Conservation (phyloP, 176 grass and related monocot species). For the Carex kokanica region DNA sequence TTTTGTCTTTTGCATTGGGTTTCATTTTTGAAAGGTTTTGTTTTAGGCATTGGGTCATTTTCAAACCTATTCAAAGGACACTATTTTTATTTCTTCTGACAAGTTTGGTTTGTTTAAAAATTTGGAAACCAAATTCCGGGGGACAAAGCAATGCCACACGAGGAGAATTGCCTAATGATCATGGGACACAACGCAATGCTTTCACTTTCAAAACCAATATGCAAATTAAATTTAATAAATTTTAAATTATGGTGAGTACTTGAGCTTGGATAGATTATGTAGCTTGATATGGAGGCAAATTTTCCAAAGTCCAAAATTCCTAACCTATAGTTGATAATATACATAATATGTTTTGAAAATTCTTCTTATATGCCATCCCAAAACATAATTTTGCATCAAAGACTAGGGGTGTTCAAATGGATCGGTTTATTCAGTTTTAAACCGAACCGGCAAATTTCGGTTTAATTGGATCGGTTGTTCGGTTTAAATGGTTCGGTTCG, state of each 20-base stretch:
- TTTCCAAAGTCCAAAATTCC: constrained; percentile 43
- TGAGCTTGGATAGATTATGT: constrained; percentile 11
- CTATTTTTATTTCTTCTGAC: constrained; percentile 21
- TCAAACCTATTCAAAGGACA: constrained; percentile 34
- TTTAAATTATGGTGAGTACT: constrained; percentile 3
- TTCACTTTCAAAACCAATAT: constrained; percentile 48
- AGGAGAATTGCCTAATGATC: constrained; percentile 41
- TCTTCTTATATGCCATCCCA: constrained; percentile 4
- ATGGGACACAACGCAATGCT: constrained; percentile 65
- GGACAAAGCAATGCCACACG: constrained; percentile 44
- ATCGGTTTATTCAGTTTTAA: too few relatives aligned
- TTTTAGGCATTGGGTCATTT: constrained; percentile 45
- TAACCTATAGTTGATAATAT: constrained; percentile 26
- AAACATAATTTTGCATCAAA: constrained; percentile 9
- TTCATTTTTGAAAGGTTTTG: too few relatives aligned
- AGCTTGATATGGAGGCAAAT: constrained; percentile 39
- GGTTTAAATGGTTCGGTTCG: too few relatives aligned
- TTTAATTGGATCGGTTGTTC: too few relatives aligned
- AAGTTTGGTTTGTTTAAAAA: constrained; percentile 25
- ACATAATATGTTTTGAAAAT: background rate
- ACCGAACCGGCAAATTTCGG: too few relatives aligned
- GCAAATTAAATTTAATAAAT: constrained; percentile 19
- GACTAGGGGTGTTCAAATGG: too few relatives aligned
- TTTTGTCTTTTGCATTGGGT: background rate
- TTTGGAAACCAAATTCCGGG: constrained; percentile 12